Evolutionary conservation across 805 yeast species (phyloP).

Genomic region (Metschnikowia henanensis): DNA sequence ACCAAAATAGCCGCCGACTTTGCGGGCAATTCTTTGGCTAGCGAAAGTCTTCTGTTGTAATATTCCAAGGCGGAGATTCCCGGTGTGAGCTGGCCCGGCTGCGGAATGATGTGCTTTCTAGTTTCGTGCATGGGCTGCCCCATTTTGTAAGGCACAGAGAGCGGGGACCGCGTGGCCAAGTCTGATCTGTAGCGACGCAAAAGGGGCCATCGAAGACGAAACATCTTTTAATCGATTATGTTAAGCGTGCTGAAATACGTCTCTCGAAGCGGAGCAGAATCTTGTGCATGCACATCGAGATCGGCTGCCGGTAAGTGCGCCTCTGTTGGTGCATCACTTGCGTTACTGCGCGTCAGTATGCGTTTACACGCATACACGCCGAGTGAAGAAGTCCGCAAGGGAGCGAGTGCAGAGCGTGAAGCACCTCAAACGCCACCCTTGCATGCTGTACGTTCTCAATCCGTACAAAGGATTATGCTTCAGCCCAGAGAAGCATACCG

Average conservation of each 20-base stretch:
- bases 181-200: conserved; percentile 8
- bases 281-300: conserved; percentile 5
- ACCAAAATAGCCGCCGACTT: conserved; percentile 71
- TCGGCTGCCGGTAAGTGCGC: not conserved
- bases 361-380: not conserved
- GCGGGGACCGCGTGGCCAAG: conserved; percentile 26
- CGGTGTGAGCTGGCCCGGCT: conserved; percentile 80
- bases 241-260: not conserved
- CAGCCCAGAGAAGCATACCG: conserved; percentile 4
- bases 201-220: conserved; percentile 1
- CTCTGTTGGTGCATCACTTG: conserved; percentile 4
- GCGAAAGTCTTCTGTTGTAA: conserved; percentile 61
- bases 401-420: not conserved
- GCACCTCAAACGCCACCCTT: not conserved
- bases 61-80: conserved; percentile 87
- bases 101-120: conserved; percentile 67
- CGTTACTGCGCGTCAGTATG: conserved; percentile 9
- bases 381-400: not conserved
- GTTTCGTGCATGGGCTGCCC: conserved; percentile 93
- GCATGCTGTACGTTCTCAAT: conserved; percentile 18
- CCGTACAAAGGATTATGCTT: conserved; percentile 22
- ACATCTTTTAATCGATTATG: not conserved
- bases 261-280: not conserved
- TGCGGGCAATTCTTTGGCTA: conserved; percentile 58
- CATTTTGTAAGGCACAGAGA: conserved; percentile 38